A percentile compares a stretch with the other conserved stretches of the same genome.
Conservation (phyloP, 352 stramenopile species). For the Phytophthora hybrid region DNA sequence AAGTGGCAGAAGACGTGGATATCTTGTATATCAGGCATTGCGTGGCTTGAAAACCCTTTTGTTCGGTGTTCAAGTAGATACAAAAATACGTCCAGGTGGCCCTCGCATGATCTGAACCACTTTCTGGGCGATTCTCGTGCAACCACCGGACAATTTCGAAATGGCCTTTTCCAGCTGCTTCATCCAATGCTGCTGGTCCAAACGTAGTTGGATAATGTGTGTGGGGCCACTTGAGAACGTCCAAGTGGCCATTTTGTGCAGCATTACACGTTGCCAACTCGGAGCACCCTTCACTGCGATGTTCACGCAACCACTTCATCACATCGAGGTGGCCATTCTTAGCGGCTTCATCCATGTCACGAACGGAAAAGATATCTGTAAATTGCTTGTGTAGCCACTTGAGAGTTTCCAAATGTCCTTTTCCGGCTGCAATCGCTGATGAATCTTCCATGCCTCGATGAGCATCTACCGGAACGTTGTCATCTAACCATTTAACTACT, state of each 20-base stretch:
- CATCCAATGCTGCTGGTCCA: too few species aligned
- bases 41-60: background rate
- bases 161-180: too few species aligned
- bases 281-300: background rate
- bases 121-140: background rate
- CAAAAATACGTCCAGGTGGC: background rate
- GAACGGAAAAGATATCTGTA: too few species aligned
- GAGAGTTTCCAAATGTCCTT: background rate
- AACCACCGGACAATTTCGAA: background rate
- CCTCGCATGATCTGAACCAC: background rate
- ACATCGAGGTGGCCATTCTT: background rate
- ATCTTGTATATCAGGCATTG: background rate
- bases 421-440: background rate
- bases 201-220: background rate
- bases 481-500: background rate
- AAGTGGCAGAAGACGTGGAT: background rate
- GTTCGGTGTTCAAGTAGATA: background rate
- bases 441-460: background rate
- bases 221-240: background rate
- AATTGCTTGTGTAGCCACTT: background rate
- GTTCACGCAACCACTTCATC: conserved; percentile 3
- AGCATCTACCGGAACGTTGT: background rate
- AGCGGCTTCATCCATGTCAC: background rate
- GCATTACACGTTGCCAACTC: background rate
- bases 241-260: background rate